Evolutionary conservation across 1,139 yeast species (phyloP).

Genomic region (Dujonia santamariae): DNA sequence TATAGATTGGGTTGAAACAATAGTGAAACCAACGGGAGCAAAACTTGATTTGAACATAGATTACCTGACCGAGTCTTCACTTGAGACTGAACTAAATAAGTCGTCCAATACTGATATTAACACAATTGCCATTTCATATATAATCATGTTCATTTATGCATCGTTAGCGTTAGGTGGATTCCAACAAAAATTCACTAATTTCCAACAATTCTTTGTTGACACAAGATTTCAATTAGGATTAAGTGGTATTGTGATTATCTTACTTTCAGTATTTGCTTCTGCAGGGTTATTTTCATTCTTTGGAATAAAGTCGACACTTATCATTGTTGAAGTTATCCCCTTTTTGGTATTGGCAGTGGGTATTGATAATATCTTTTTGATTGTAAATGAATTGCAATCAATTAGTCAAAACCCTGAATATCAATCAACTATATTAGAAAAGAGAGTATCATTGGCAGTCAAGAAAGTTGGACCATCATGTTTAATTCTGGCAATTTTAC

Average conservation of each 20-base stretch:
- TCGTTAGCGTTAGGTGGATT: slow-evolving; percentile 74
- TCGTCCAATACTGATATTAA: slow-evolving; percentile 77
- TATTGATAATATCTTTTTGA: slow-evolving; percentile 85
- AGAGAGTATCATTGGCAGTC: slow-evolving; percentile 61
- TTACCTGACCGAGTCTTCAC: slow-evolving; percentile 78
- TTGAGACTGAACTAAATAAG: slow-evolving; percentile 79
- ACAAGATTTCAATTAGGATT: slow-evolving; percentile 77
- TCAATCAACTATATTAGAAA: slow-evolving; percentile 39
- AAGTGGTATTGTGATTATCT: slow-evolving; percentile 76
- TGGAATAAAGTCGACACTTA: slow-evolving; percentile 81
- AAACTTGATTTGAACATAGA: slow-evolving; percentile 58
- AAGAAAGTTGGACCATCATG: slow-evolving; percentile 86
- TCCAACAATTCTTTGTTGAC: slow-evolving; percentile 36
- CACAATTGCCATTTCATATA: slow-evolving; percentile 70
- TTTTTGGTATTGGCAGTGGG: slow-evolving; percentile 91
- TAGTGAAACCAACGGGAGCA: slow-evolving; percentile 36
- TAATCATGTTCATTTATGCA: slow-evolving; percentile 88
- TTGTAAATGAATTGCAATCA: slow-evolving; percentile 69
- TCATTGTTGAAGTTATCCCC: slow-evolving; percentile 97
- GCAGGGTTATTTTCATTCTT: slow-evolving; percentile 76
- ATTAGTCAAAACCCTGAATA: background rate
- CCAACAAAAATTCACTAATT: slow-evolving; percentile 24
- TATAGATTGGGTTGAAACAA: slow-evolving; percentile 50
- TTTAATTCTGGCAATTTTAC: slow-evolving; percentile 70
- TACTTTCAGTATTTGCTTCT: slow-evolving; percentile 75